These are phyloP conservation scores for Exophiala dermatitidis DNA, from an alignment of 2,329 filamentous ascomycete species.

Conservation along the genomic window DNA sequence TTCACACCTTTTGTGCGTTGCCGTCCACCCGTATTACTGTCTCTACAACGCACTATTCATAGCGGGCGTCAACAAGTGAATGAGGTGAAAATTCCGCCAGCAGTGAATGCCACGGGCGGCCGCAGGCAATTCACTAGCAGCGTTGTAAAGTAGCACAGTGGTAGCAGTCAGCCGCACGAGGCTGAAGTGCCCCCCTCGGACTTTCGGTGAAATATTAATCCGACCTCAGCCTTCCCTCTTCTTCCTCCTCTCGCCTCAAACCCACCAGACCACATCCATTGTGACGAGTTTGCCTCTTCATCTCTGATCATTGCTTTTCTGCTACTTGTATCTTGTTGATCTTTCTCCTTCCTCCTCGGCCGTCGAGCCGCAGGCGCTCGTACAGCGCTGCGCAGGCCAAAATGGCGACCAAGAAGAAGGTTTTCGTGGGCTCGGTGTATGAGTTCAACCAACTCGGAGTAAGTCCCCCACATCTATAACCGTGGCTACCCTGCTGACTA, in stretches of 20 bases:
- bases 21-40: too few relatives aligned
- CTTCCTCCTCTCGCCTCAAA: not conserved
- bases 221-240: not conserved
- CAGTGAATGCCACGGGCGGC: too few relatives aligned
- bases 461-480: not conserved
- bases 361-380: constrained; percentile 1
- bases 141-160: not conserved
- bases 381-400: not conserved
- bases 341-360: not conserved
- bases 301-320: not conserved
- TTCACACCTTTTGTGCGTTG: too few relatives aligned
- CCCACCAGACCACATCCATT: not conserved
- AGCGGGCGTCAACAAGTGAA: not conserved
- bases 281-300: not conserved
- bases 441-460: constrained; percentile 16
- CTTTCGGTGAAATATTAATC: constrained; percentile 9
- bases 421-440: constrained; percentile 15
- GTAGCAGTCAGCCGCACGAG: constrained; percentile 1
- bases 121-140: too few relatives aligned
- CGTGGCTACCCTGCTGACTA: constrained; percentile 3
- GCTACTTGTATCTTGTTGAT: not conserved
- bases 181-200: constrained; percentile 10
- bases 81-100: not conserved
- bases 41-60: too few relatives aligned
- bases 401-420: constrained; percentile 17